Conservation (phyloP, 2,329 filamentous ascomycete species). For the Xylariaceae sp. region DNA sequence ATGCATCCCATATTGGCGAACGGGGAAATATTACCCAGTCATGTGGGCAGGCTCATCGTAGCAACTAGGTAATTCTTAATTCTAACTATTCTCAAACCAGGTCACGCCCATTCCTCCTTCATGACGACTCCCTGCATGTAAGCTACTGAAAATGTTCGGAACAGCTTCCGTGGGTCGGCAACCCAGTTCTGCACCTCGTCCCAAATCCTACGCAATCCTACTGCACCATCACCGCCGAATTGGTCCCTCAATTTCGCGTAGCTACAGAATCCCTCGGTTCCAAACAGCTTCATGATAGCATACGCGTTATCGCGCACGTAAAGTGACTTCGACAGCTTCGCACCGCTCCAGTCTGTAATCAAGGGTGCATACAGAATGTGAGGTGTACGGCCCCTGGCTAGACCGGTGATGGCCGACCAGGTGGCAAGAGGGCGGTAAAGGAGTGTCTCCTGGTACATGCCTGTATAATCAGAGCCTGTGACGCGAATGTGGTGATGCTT, state of each 20-base stretch:
- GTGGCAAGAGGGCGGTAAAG: slow-evolving; percentile 9
- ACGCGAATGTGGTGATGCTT: slow-evolving; percentile 5
- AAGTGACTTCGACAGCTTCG: slow-evolving; percentile 11
- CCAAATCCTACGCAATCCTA: slow-evolving; percentile 8
- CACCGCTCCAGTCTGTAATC: slow-evolving; percentile 11
- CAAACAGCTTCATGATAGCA: neutral
- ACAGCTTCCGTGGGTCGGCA: slow-evolving; percentile 7
- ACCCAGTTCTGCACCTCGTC: slow-evolving; percentile 9
- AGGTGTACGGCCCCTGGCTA: slow-evolving; percentile 1
- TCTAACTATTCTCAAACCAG: neutral
- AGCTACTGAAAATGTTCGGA: slow-evolving; percentile 8
- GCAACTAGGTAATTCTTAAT: neutral
- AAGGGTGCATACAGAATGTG: slow-evolving; percentile 11
- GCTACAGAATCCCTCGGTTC: slow-evolving; percentile 5
- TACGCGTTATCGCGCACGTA: slow-evolving; percentile 6
- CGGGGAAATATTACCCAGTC: neutral
- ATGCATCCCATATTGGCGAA: neutral
- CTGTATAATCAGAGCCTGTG: slow-evolving; percentile 10
- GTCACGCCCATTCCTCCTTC: neutral
- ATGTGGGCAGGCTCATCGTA: neutral
- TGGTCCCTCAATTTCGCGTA: slow-evolving; percentile 2
- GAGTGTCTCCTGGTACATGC: slow-evolving; percentile 7
- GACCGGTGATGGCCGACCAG: slow-evolving; percentile 5
- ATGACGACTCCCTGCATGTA: slow-evolving; percentile 7
- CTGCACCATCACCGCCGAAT: slow-evolving; percentile 1